A percentile compares a stretch with the other conserved stretches of the same genome.
Conservation (phyloP, 1,284 basidiomycete genomes). For the Afroboletus lepidellus region DNA sequence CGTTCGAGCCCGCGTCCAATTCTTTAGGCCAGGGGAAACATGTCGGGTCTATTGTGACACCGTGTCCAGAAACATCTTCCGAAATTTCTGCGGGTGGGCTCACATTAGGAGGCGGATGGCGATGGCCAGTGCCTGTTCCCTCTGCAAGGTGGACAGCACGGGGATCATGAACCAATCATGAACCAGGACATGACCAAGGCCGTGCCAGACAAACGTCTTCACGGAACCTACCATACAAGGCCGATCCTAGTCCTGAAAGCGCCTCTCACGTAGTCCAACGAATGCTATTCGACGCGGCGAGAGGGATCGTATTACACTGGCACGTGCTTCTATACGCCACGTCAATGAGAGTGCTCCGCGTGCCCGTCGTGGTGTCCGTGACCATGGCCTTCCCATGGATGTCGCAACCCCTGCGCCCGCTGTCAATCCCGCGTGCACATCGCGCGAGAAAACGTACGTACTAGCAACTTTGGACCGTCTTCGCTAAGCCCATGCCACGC, state of each 20-base stretch:
- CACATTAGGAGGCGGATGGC: too few species aligned
- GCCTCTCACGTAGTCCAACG: too few species aligned
- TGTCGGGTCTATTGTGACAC: background rate
- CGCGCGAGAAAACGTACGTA: conserved; percentile 30
- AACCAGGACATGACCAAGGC: too few species aligned
- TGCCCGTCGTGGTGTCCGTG: conserved; percentile 43
- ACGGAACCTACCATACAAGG: too few species aligned
- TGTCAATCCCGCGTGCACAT: background rate
- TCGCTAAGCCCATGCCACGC: conserved; percentile 42
- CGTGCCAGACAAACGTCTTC: too few species aligned
- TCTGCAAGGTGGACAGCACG: background rate
- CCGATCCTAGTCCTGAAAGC: background rate
- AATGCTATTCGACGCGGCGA: background rate
- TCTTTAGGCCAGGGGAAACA: too few species aligned
- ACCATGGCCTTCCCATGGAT: conserved; percentile 48
- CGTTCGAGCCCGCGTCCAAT: background rate
- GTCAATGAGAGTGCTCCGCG: conserved; percentile 28
- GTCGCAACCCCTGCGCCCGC: conserved; percentile 47
- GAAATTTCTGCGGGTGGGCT: background rate
- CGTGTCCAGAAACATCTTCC: background rate
- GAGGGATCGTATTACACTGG: conserved; percentile 14
- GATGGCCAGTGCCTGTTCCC: background rate
- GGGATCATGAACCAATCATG: background rate
- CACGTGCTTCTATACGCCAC: conserved; percentile 15
- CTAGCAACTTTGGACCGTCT: conserved; percentile 73